phyloP scores from a whole-genome alignment of 805 yeast species.

The Yarrowia sp. region DNA sequence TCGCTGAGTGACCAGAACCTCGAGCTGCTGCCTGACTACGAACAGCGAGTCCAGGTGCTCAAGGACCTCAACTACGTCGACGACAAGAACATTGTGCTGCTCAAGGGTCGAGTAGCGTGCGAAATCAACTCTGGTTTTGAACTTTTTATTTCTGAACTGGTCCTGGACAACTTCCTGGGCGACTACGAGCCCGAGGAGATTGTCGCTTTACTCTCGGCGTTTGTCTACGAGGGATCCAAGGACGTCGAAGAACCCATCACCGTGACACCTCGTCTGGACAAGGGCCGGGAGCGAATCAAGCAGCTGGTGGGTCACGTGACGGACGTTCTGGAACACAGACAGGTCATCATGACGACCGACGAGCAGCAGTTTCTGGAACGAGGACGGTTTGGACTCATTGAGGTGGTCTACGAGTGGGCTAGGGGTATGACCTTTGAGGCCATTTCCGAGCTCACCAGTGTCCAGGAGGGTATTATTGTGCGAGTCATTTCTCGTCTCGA shows the following conservation, averaged over 20 bases:
- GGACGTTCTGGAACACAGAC: constrained; percentile 66
- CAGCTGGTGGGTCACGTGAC: constrained; percentile 72
- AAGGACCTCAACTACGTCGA: constrained; percentile 81
- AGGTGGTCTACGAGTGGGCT: constrained; percentile 98
- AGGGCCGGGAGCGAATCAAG: constrained; percentile 63
- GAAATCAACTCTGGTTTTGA: constrained; percentile 85
- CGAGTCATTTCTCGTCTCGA: constrained; percentile 93
- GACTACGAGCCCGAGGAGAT: constrained; percentile 95
- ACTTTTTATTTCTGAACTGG: constrained; percentile 82
- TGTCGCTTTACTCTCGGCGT: constrained; percentile 90
- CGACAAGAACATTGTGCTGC: constrained; percentile 67
- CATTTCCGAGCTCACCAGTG: constrained; percentile 86
- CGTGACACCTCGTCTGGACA: constrained; percentile 81
- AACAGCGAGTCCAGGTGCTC: constrained; percentile 81
- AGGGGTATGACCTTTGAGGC: constrained; percentile 90
- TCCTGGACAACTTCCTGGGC: constrained; percentile 88
- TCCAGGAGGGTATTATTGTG: constrained; percentile 96
- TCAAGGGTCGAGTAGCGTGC: constrained; percentile 94
- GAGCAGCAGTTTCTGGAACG: constrained; percentile 84
- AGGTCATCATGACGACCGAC: constrained; percentile 78
- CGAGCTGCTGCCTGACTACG: constrained; percentile 91
- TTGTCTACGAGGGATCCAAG: constrained; percentile 88
- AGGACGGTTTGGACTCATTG: constrained; percentile 86
- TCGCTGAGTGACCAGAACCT: constrained; percentile 85
- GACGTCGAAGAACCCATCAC: constrained; percentile 68